A percentile compares a stretch with the other conserved stretches of the same genome.
phyloP scores from a whole-genome alignment of 31 red algal species.

The Porphyra umbilicalis region DNA sequence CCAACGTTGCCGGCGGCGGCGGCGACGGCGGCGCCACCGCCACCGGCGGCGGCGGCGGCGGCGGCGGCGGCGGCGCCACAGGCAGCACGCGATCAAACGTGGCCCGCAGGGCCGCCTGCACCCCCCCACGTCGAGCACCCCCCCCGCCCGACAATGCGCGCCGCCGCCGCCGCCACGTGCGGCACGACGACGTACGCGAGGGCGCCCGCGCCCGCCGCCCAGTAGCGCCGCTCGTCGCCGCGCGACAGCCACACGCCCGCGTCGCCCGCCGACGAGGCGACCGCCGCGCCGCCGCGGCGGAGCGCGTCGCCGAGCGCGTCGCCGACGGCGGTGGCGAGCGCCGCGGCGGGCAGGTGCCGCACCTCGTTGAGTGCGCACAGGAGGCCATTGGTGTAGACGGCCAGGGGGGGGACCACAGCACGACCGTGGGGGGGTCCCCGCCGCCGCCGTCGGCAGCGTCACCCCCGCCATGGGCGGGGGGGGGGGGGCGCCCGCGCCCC shows the following conservation, averaged over 20 bases:
- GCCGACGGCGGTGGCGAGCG: conserved; percentile 36
- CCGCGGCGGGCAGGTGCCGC: conserved; percentile 41
- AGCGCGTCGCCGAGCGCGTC: conserved; percentile 29
- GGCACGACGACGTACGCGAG: conserved; percentile 45
- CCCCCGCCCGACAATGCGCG: conserved; percentile 27
- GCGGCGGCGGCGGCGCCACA: not conserved
- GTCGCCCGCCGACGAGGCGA: conserved; percentile 55
- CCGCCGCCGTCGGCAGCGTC: not conserved
- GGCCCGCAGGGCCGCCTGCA: conserved; percentile 19
- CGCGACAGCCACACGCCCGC: conserved; percentile 60
- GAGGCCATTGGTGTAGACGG: conserved; percentile 84
- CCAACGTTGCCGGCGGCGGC: not conserved
- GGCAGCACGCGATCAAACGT: conserved; percentile 19
- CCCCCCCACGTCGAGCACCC: conserved; percentile 30
- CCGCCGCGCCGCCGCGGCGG: conserved; percentile 32
- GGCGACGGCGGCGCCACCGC: not conserved
- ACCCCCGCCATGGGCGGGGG: not conserved
- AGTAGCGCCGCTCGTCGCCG: conserved; percentile 54
- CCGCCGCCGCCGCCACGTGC: conserved; percentile 40
- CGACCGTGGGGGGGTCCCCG: conserved; percentile 49
- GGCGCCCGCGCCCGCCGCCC: conserved; percentile 27
- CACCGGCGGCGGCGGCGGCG: not conserved
- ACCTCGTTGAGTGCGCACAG: conserved; percentile 87
- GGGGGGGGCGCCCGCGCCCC: not conserved
- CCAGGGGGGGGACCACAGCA: conserved; percentile 78